These are phyloP conservation scores for Dacryopinax spathularia DNA, from an alignment of 768 basidiomycete genomes.

Conservation along the genomic window DNA sequence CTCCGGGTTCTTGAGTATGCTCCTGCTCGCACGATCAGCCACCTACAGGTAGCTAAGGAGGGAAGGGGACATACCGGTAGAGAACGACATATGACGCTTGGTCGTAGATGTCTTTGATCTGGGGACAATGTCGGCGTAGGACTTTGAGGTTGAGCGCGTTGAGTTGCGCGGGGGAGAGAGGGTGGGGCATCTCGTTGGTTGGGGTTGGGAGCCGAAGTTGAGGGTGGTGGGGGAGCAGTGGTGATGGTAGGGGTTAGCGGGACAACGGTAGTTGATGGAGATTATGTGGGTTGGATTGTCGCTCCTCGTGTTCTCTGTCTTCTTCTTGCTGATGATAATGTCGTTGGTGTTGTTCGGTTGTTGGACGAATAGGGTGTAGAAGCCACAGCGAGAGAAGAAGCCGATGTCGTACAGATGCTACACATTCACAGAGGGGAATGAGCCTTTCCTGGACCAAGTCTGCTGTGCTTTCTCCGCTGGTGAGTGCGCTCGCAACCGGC, in stretches of 20 bases:
- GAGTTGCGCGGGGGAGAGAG: not conserved
- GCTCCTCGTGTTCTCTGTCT: no score
- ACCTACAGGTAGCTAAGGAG: not conserved
- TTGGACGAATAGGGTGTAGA: no score
- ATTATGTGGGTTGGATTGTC: no score
- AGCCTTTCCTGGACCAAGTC: no score
- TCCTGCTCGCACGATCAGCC: not conserved
- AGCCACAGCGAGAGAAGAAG: no score
- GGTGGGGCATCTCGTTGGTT: not conserved
- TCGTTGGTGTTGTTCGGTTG: not conserved
- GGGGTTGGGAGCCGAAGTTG: not conserved
- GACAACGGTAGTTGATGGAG: no score
- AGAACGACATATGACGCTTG: not conserved
- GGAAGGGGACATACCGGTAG: not conserved
- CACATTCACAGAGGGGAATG: not conserved
- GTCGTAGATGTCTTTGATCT: not conserved
- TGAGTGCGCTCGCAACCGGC: no score
- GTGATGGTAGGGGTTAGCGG: not conserved
- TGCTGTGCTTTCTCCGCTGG: no score
- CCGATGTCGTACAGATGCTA: not conserved
- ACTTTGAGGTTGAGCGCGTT: conserved; percentile 4
- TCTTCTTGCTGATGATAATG: not conserved
- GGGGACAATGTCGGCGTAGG: not conserved
- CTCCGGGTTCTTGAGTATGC: not conserved
- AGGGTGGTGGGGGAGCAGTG: not conserved